Evolutionary conservation across 176 grass and related monocot genomes (phyloP), one percentile per base, ranked within the genome.

Genomic region (Saccharum officinarum): DNA sequence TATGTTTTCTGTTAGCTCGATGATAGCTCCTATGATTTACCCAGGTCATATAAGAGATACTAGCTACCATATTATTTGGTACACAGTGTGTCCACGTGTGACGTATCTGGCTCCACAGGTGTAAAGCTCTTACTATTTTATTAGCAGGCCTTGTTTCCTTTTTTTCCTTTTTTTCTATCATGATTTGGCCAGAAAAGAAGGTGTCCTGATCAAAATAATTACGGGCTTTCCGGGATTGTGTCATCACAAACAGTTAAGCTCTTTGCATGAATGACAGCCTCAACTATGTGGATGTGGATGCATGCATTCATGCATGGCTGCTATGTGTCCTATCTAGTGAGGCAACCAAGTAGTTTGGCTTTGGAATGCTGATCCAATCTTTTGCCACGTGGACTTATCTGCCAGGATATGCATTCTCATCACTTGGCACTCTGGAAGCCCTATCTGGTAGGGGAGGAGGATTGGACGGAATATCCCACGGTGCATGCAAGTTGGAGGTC

Each of bases 121-220:
- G 81, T 74, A 67, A 54, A 31, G 79, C n/a, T 81, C 18, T 23
- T 33, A 36, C 50, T 80, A 37, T 11, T 30, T 47, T 18, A 4
- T 46, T 18, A 4, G 14, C 39, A 10, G 10, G 2, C 10, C 5
- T 10, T 25, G 65, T 39, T 81, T 70, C 66, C 8, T 36, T 36
- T 70, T 55, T 40, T 57, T 22, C 5, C 6, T 25, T 37, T 84
- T 52, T 89, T 39, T 52, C 47, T 55, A 11, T 18, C 15, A 26
- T 62, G 25, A 49, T 80, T 57, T 73, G 0, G 36, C 8, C 6
- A 38, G 61, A 77, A 89, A 79, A 80, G 68, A 2, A 8, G 61
- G 26, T 82, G 76, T 84, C 87, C 46, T 60, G 26, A 89, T 89
- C 82, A 75, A 84, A 84, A 89, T 89, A 68, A 89, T 89, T 80